Evolutionary conservation across 371 early-diverging fungal species (phyloP), one percentile per base, ranked within the genome.

Genomic region (Saksenaea vasiformis): DNA sequence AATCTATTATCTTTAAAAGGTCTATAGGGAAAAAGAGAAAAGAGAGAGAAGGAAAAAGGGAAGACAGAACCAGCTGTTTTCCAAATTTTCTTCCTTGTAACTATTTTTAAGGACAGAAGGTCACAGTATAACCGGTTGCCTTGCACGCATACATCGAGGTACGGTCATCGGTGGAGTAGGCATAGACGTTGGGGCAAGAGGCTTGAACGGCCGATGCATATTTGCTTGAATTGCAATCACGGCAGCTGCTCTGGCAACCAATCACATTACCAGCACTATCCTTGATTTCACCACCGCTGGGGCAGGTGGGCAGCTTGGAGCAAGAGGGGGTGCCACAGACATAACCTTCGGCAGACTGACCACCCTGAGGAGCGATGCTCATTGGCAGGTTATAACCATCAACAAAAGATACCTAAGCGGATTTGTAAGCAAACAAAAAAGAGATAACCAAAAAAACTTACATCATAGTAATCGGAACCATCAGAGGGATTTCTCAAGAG

Each of bases 321-420:
- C 80, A 80, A 9, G 58, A 53, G n/a, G 76, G 64, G 2, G 73
- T 60, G 24, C 64, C 68, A 37, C 80, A 80, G 26, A 53, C 60
- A 44, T 70, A 66, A 11, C 72, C 67, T 24, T 39, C 51, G 19
- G 59, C 66, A 27, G 54, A 41, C 51, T 69, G 65, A 38, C 57
- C 62, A 51, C 51, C 67, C 17, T 56, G 54, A 19, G 79, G 77
- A 3, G 56, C 56, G 10, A 79, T 68, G 8, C 67, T 61, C 61
- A 76, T 74, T 10, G 77, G 77, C 15, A 79, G 39, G 36, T 76
- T 79, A 61, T 66, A 79, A 3, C 79, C 79, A 47, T 70, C 72
- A 0, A 79, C 79, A 62, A 79, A 66, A 22, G 79, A 79, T 14
- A 79, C 64, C 38, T 79, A 74, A 56, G 74, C 76, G 26, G 64